Evolutionary conservation across 2,329 filamentous ascomycete species (phyloP).

Genomic region (Talaromyces sp.): DNA sequence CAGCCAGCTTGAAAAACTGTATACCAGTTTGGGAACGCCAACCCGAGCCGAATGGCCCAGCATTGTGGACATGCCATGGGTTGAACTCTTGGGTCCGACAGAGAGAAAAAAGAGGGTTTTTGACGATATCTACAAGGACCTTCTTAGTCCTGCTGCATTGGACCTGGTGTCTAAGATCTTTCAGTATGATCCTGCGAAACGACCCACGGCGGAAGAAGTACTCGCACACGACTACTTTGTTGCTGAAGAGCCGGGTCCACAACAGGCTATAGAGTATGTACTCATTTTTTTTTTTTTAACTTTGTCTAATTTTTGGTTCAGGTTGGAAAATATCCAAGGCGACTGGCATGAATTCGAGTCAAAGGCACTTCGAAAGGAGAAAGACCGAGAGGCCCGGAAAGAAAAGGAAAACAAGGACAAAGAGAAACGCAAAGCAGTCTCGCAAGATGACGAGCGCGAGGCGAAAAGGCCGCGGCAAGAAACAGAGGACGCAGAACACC

Average conservation of each 20-base stretch:
- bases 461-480: conserved; percentile 33
- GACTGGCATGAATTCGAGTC: conserved; percentile 99
- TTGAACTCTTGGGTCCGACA: conserved; percentile 77
- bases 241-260: conserved; percentile 69
- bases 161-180: conserved; percentile 82
- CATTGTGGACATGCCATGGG: conserved; percentile 94
- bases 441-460: conserved; percentile 33
- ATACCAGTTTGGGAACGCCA: conserved; percentile 83
- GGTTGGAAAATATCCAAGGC: conserved; percentile 73
- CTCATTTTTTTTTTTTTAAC: conserved; percentile 5
- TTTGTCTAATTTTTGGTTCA: conserved; percentile 26
- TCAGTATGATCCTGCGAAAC: conserved; percentile 75
- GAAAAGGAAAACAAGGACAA: conserved; percentile 47
- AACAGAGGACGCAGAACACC: conserved; percentile 11
- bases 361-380: conserved; percentile 87
- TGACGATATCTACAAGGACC: conserved; percentile 73
- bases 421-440: conserved; percentile 44
- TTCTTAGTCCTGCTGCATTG: conserved; percentile 73
- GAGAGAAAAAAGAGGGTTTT: conserved; percentile 71
- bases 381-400: conserved; percentile 54
- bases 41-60: conserved; percentile 80
- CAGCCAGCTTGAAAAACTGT: conserved; percentile 95
- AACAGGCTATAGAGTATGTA: conserved; percentile 75
- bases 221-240: conserved; percentile 86
- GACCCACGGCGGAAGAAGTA: conserved; percentile 78